phyloP scores from a whole-genome alignment of 2,329 filamentous ascomycete species.

The Rhynchosporium graminicola region DNA sequence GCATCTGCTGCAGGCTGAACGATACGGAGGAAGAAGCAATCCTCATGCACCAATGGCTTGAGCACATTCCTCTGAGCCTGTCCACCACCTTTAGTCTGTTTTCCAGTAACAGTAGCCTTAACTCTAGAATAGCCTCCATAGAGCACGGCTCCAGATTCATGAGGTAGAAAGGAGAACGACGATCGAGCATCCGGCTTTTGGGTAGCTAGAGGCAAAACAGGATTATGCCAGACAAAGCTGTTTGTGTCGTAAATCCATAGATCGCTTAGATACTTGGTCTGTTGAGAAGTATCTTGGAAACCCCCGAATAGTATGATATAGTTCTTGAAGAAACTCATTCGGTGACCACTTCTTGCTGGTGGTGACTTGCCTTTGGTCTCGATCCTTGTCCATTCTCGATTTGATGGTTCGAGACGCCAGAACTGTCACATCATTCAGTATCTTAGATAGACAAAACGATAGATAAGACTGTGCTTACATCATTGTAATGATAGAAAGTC shows the following conservation, averaged over 20 bases:
- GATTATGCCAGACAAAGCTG: slow-evolving; percentile 81
- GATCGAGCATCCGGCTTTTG: slow-evolving; percentile 89
- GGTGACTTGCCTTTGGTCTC: slow-evolving; percentile 78
- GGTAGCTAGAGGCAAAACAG: slow-evolving; percentile 72
- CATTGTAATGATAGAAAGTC: slow-evolving; percentile 98
- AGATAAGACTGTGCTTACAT: slow-evolving; percentile 44
- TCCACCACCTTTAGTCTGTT: slow-evolving; percentile 59
- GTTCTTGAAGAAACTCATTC: slow-evolving; percentile 97
- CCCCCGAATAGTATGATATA: slow-evolving; percentile 95
- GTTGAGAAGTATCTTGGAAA: slow-evolving; percentile 94
- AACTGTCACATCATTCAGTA: slow-evolving; percentile 51
- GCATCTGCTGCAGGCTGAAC: slow-evolving; percentile 70
- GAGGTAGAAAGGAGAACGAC: slow-evolving; percentile 88
- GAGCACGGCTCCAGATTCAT: slow-evolving; percentile 85
- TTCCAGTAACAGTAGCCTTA: slow-evolving; percentile 67
- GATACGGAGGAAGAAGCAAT: slow-evolving; percentile 90
- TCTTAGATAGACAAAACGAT: neutral
- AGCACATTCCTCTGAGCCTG: slow-evolving; percentile 70
- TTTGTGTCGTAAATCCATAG: slow-evolving; percentile 94
- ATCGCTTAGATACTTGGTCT: slow-evolving; percentile 91
- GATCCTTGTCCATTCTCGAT: slow-evolving; percentile 87
- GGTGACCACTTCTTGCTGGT: slow-evolving; percentile 84
- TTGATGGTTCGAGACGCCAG: slow-evolving; percentile 83
- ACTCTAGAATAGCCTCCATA: slow-evolving; percentile 94
- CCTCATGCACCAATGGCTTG: slow-evolving; percentile 88